These are phyloP conservation scores for Mycosphaerella arachidis DNA, from an alignment of 2,329 filamentous ascomycete species.

Conservation along the genomic window DNA sequence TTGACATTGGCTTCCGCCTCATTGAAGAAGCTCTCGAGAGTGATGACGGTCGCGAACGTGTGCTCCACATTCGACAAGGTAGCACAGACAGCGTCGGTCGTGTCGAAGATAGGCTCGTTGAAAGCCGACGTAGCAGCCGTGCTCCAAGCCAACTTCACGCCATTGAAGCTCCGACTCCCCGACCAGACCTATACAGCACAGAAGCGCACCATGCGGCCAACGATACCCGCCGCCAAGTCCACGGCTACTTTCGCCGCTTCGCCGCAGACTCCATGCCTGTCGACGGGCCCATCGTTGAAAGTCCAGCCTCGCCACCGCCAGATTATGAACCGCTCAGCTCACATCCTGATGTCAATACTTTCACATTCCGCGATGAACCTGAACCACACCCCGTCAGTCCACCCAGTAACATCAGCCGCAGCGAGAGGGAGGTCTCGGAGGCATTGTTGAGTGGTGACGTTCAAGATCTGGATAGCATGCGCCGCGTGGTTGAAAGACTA, in stretches of 20 bases:
- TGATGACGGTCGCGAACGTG: slow-evolving; percentile 25
- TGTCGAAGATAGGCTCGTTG: slow-evolving; percentile 9
- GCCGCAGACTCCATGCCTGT: slow-evolving; percentile 14
- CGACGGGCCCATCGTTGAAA: slow-evolving; percentile 1
- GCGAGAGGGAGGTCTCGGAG: slow-evolving; percentile 21
- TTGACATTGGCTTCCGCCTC: slow-evolving; percentile 32
- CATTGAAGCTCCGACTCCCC: slow-evolving; percentile 10
- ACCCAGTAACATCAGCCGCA: slow-evolving; percentile 16
- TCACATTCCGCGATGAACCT: slow-evolving; percentile 24
- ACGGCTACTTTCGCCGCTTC: slow-evolving; percentile 24
- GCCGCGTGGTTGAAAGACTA: slow-evolving; percentile 66
- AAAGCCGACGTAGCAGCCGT: slow-evolving; percentile 3
- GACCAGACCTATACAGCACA: slow-evolving; percentile 19
- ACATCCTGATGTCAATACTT: slow-evolving; percentile 19
- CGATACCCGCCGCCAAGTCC: slow-evolving; percentile 18
- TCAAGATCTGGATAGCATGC: slow-evolving; percentile 58
- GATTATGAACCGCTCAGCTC: slow-evolving; percentile 18
- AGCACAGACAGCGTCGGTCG: slow-evolving; percentile 5
- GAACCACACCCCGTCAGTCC: slow-evolving; percentile 26
- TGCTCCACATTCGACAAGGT: slow-evolving; percentile 18
- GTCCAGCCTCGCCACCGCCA: slow-evolving; percentile 23
- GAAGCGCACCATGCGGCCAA: slow-evolving; percentile 11
- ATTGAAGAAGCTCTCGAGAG: slow-evolving; percentile 30
- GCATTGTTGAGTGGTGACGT: slow-evolving; percentile 24
- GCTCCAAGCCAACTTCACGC: background rate